Base-by-base conservation (phyloP, 2,329 filamentous ascomycete species). In the Colletotrichum tanaceti region DNA sequence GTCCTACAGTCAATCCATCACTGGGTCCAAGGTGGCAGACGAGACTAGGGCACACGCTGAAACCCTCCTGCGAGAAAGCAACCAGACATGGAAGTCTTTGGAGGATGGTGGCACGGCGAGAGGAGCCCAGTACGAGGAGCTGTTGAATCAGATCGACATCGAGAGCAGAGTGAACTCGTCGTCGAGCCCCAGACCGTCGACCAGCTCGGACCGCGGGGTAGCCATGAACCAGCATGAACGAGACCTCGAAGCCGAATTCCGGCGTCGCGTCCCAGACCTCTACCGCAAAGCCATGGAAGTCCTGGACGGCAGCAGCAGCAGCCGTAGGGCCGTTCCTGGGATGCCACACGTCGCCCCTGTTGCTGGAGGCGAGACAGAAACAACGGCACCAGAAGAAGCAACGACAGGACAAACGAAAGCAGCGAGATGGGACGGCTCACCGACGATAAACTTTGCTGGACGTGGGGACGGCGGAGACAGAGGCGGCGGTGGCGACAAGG, bases 1-100 rank as follows among this genome's bases (percentile, higher is more conserved):
- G 32, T 85, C 84, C 0, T 88, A 86, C 70, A 81, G 82, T 68
- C 83, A 82, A 67, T 83, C 86, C 68, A 84, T 87, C 67, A 79
- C 78, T 22, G 82, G 80, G 5, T 73, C 76, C 38, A 83, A 78
- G 68, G 84, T 80, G 73, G 81, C 79, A 1, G 75, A 79, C 24
- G 78, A 77, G 9, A 79, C 79, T n/a, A 79, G 78, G 44, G 77
- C 80, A 50, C 81, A 82, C 63, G 65, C 80, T 3, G 81, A 82
- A 52, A 75, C 65, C 22, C 32, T 54, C 41, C 41, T 35, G 11
- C 53, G 53, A 53, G 60, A 54, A 39, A 35, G 16, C 20, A 43
- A 39, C 55, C 63, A 65, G 46, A 44, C 41, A 20, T 44, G 13
- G 22, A 39, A 22, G 14, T 16, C 38, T 43, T 49, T 22, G 28